A percentile compares a stretch with the other conserved stretches of the same genome.
phyloP scores from a whole-genome alignment of 306 rosid genomes.

The Cucumis cinereus region DNA sequence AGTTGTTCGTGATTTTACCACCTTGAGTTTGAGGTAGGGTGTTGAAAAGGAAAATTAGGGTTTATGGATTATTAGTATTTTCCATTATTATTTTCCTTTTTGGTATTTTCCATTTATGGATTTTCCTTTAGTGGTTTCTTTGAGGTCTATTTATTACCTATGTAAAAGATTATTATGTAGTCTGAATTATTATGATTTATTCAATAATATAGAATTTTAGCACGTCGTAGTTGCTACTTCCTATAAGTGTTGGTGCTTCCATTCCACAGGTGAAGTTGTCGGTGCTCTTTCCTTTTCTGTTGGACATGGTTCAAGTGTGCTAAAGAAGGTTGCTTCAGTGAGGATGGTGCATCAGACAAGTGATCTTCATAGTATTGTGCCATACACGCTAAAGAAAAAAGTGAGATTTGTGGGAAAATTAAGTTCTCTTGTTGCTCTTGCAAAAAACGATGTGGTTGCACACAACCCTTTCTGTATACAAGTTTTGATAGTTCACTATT shows the following conservation, averaged over 20 bases:
- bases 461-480: not conserved
- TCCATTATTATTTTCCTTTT: no score
- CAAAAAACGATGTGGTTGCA: constrained; percentile 3
- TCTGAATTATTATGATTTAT: no score
- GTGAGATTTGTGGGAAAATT: constrained; percentile 25
- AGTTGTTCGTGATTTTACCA: no score
- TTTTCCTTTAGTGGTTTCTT: no score
- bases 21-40: no score
- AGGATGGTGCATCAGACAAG: constrained; percentile 49
- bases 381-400: constrained; percentile 55
- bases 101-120: no score
- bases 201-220: no score
- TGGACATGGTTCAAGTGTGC: constrained; percentile 52
- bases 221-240: not conserved
- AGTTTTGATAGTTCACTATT: not conserved
- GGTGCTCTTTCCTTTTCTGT: constrained; percentile 82
- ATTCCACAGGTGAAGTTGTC: constrained; percentile 69
- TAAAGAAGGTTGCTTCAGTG: constrained; percentile 67
- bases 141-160: no score
- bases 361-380: constrained; percentile 32
- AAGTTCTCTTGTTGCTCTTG: not conserved
- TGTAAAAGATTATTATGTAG: no score
- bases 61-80: no score
- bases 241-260: not conserved
- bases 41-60: no score